A percentile compares a stretch with the other conserved stretches of the same genome.
phyloP scores from a whole-genome alignment of 805 yeast genomes.

The Ogataea chonburiensis region DNA sequence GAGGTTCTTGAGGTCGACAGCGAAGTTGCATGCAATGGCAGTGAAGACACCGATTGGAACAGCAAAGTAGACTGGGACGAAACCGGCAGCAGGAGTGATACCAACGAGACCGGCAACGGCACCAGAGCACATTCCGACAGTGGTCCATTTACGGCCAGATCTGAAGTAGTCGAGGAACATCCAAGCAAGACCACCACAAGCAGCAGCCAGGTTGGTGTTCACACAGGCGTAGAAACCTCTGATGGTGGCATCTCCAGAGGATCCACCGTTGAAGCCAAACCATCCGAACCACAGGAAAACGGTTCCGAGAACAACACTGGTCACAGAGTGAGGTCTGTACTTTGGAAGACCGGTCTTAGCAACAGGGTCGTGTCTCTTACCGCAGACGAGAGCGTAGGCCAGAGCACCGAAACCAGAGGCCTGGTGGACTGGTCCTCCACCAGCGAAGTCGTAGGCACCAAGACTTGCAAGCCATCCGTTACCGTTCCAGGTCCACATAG shows the following conservation, averaged over 20 bases:
- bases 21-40: conserved; percentile 76
- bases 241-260: conserved; percentile 89
- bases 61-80: conserved; percentile 87
- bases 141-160: conserved; percentile 86
- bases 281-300: conserved; percentile 97
- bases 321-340: conserved; percentile 91
- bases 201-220: conserved; percentile 93
- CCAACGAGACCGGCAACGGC: conserved; percentile 92
- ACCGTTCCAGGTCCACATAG: conserved; percentile 97
- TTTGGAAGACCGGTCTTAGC: conserved; percentile 71
- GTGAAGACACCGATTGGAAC: conserved; percentile 80
- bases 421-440: conserved; percentile 98
- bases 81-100: conserved; percentile 97
- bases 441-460: conserved; percentile 94
- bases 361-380: conserved; percentile 86
- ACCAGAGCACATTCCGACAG: conserved; percentile 93
- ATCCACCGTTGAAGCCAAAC: conserved; percentile 99
- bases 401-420: conserved; percentile 93
- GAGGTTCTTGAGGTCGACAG: conserved; percentile 73
- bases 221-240: conserved; percentile 94
- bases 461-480: conserved; percentile 83
- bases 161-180: conserved; percentile 86
- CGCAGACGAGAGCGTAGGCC: conserved; percentile 87
- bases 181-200: conserved; percentile 92
- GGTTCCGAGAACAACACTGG: conserved; percentile 89